Evolutionary conservation across 1,284 basidiomycete genomes (phyloP).

Genomic region (Heliocybe sulcata): DNA sequence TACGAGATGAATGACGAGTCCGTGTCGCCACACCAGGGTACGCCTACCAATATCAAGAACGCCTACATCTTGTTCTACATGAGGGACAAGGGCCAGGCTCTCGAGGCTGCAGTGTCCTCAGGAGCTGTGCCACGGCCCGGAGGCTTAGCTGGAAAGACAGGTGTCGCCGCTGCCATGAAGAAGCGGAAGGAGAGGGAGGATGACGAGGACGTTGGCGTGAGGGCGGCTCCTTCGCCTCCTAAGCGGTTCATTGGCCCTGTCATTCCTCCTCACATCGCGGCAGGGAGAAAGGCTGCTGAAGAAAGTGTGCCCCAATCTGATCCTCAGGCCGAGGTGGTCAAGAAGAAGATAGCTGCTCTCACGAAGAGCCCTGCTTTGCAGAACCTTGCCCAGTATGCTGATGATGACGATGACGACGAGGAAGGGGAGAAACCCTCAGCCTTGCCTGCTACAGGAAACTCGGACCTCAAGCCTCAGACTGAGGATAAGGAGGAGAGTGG

Average conservation of each 20-base stretch:
- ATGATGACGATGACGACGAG: constrained; percentile 47
- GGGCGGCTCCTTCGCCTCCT: constrained; percentile 35
- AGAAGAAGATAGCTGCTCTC: constrained; percentile 52
- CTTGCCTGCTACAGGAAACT: constrained; percentile 1
- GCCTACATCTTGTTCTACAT: constrained; percentile 96
- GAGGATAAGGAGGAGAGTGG: constrained; percentile 2
- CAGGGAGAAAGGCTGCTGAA: constrained; percentile 12
- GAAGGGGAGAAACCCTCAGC: constrained; percentile 28
- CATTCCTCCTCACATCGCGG: constrained; percentile 31
- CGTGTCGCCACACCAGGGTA: constrained; percentile 37
- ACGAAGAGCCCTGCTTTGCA: constrained; percentile 30
- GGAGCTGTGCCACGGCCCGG: constrained; percentile 8
- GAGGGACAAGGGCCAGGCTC: constrained; percentile 63
- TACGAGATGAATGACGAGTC: constrained; percentile 92
- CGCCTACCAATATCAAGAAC: constrained; percentile 62
- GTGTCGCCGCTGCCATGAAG: constrained; percentile 52
- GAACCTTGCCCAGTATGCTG: constrained; percentile 42
- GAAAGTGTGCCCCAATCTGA: constrained; percentile 22
- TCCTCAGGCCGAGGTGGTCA: constrained; percentile 53
- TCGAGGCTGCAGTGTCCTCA: constrained; percentile 49
- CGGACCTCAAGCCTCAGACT: neutral
- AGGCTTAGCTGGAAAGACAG: constrained; percentile 22
- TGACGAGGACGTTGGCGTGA: constrained; percentile 39
- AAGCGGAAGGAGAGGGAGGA: constrained; percentile 45
- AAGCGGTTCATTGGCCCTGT: constrained; percentile 58